Percentiles rank a stretch among this genome's conserved stretches.
Conservation (phyloP, 768 basidiomycete species). For the Leccinellum luteum region DNA sequence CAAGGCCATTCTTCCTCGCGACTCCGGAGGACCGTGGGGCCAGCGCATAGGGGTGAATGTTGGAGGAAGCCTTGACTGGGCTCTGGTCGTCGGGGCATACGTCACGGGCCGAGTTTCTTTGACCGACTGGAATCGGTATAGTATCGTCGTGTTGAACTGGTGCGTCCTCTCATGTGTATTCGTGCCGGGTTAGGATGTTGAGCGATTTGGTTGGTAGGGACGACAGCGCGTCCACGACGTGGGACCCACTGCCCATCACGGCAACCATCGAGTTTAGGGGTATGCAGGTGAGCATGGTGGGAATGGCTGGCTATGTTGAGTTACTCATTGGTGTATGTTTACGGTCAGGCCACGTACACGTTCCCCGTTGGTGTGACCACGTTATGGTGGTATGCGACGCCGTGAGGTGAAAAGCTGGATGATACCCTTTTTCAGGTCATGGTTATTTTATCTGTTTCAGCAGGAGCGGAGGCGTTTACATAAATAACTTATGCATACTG, state of each 20-base stretch:
- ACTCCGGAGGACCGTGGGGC: slow-evolving; percentile 64
- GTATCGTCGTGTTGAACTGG: slow-evolving; percentile 75
- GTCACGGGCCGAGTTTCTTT: slow-evolving; percentile 54
- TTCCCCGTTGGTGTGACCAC: slow-evolving; percentile 76
- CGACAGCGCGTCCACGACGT: slow-evolving; percentile 46
- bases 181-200: neutral
- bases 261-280: slow-evolving; percentile 66
- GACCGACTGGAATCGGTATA: slow-evolving; percentile 61
- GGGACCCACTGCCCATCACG: slow-evolving; percentile 52
- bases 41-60: slow-evolving; percentile 65
- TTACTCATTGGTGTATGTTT: neutral
- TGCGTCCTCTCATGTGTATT: slow-evolving; percentile 12
- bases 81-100: slow-evolving; percentile 63
- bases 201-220: slow-evolving; percentile 31
- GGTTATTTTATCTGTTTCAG: neutral
- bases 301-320: neutral
- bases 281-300: slow-evolving; percentile 44
- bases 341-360: slow-evolving; percentile 57
- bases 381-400: slow-evolving; percentile 49
- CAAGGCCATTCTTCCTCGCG: slow-evolving; percentile 69
- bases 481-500: neutral
- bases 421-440: neutral
- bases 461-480: neutral
- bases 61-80: slow-evolving; percentile 53
- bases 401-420: neutral